Evolutionary conservation across 495 filamentous ascomycete species (phyloP).

Genomic region (Parathielavia appendiculata): DNA sequence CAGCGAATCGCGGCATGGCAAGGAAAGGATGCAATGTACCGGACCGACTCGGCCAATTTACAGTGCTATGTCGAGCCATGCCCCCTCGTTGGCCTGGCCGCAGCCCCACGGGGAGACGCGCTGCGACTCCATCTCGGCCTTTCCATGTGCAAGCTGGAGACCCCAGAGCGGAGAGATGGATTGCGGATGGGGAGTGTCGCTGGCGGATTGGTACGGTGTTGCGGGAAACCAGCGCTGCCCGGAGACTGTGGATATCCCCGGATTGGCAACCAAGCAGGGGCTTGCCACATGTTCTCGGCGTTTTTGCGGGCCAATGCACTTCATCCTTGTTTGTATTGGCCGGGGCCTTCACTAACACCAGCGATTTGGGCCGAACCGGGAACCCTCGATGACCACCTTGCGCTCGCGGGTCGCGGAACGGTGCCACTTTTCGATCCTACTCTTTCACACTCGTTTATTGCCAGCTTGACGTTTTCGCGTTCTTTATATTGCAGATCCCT

Average conservation of each 20-base stretch:
- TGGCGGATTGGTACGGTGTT: constrained; percentile 14
- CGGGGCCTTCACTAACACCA: constrained; percentile 4
- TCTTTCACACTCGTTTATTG: constrained; percentile 3
- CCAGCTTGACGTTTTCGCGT: background rate
- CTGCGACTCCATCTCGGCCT: constrained; percentile 7
- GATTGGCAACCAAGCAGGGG: constrained; percentile 11
- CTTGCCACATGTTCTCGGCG: constrained; percentile 26
- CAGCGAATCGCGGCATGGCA: constrained; percentile 20
- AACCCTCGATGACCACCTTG: background rate
- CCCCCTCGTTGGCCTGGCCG: background rate
- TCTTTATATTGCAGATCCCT: background rate
- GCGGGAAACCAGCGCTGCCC: background rate
- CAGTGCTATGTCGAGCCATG: constrained; percentile 4
- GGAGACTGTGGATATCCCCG: background rate
- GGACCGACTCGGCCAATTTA: constrained; percentile 35
- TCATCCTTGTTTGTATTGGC: constrained; percentile 29
- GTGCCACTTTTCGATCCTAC: background rate
- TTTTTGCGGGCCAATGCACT: constrained; percentile 26
- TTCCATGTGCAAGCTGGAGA: constrained; percentile 5
- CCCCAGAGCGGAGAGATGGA: background rate
- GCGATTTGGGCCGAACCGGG: constrained; percentile 15
- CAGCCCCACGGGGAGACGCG: background rate
- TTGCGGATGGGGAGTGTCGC: background rate
- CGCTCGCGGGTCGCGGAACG: background rate
- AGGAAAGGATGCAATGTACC: constrained; percentile 23